Percentiles rank a stretch among this genome's conserved stretches.
Evolutionary conservation across 1,284 basidiomycete species (phyloP).

Genomic region (Xerocomus amazonicus): DNA sequence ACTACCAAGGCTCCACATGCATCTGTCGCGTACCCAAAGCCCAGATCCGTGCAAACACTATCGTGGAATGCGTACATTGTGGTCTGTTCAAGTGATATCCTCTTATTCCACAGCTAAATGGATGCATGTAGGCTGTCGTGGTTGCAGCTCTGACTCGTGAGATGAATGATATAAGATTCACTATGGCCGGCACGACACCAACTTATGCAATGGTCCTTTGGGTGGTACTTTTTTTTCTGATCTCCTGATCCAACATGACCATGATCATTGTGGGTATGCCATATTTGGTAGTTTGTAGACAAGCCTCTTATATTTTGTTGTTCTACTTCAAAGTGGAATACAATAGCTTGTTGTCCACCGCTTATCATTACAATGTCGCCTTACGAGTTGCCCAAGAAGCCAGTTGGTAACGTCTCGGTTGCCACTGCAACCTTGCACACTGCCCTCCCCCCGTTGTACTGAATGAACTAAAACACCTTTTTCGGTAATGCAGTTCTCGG

Average conservation of each 20-base stretch:
- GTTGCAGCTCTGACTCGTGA: slow-evolving; percentile 81
- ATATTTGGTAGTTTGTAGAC: no score
- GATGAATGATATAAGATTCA: slow-evolving; percentile 12
- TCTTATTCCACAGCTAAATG: slow-evolving; percentile 8
- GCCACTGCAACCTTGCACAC: slow-evolving; percentile 15
- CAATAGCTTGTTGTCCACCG: slow-evolving; percentile 16
- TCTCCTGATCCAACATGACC: no score
- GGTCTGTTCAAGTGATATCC: slow-evolving; percentile 53
- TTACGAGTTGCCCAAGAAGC: background rate
- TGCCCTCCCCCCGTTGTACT: slow-evolving; percentile 18
- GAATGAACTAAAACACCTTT: no score
- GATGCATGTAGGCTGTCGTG: slow-evolving; percentile 60
- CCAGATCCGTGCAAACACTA: slow-evolving; percentile 82
- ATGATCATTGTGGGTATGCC: no score
- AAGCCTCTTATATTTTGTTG: no score
- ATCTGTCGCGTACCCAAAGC: slow-evolving; percentile 97
- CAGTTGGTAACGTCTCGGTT: slow-evolving; percentile 12
- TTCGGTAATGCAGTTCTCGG: no score
- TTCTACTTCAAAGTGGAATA: no score
- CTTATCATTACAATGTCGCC: background rate
- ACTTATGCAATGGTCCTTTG: background rate
- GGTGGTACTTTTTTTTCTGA: background rate
- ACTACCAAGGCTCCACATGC: slow-evolving; percentile 99
- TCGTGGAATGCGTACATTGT: slow-evolving; percentile 98
- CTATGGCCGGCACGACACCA: background rate